phyloP scores from a whole-genome alignment of 805 yeast genomes.

The Candida silvicultrix region DNA sequence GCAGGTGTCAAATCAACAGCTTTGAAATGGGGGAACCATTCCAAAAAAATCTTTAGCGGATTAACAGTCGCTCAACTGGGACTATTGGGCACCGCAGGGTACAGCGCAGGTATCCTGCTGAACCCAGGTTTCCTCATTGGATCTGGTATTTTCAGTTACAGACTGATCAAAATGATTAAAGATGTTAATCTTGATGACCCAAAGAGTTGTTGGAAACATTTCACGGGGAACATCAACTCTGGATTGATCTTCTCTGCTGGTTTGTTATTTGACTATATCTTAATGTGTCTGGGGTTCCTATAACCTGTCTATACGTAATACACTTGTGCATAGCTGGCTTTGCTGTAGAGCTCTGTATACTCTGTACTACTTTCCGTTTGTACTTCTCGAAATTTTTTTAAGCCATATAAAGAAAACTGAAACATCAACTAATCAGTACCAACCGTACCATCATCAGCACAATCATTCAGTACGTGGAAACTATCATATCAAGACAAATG shows the following conservation, averaged over 20 bases:
- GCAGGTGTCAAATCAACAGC: conserved; percentile 97
- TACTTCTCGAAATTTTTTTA: too few species aligned
- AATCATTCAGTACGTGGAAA: too few species aligned
- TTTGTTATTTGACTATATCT: conserved; percentile 56
- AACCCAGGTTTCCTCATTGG: conserved; percentile 81
- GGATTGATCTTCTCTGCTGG: conserved; percentile 67
- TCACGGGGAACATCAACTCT: conserved; percentile 69
- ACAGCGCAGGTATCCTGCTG: conserved; percentile 54
- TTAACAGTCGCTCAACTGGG: conserved; percentile 65
- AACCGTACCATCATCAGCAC: too few species aligned
- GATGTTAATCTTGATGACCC: conserved; percentile 78
- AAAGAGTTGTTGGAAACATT: conserved; percentile 74
- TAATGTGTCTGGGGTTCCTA: conserved; percentile 40
- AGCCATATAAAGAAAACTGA: too few species aligned
- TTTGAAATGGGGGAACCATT: conserved; percentile 80
- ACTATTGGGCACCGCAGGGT: conserved; percentile 61
- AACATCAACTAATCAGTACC: background rate
- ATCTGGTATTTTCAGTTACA: conserved; percentile 58
- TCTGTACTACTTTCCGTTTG: too few species aligned
- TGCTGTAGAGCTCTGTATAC: too few species aligned
- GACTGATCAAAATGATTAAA: conserved; percentile 63
- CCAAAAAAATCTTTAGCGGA: conserved; percentile 63
- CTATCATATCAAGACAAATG: background rate
- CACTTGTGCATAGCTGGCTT: too few species aligned
- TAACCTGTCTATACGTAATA: too few species aligned